These are phyloP conservation scores for Lophium mytilinum DNA, from an alignment of 495 filamentous ascomycete genomes.

Conservation along the genomic window DNA sequence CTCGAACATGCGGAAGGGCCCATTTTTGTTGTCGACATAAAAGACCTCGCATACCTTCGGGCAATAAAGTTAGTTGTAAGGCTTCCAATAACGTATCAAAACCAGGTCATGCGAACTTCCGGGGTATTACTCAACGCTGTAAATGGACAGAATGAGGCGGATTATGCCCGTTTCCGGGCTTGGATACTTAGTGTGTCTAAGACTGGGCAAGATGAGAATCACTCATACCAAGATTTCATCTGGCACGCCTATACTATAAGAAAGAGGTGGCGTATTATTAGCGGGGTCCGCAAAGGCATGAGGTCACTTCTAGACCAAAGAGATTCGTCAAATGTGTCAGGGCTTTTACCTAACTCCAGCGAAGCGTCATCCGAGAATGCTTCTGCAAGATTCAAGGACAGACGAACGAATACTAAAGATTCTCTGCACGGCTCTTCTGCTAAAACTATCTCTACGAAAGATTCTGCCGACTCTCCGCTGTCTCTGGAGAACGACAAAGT, in stretches of 20 bases:
- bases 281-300: not conserved
- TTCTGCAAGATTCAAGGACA: too few species aligned
- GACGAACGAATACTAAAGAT: too few species aligned
- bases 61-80: too few species aligned
- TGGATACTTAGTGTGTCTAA: not conserved
- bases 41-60: not conserved
- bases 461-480: too few species aligned
- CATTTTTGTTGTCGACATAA: not conserved
- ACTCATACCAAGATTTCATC: not conserved
- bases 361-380: too few species aligned
- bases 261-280: not conserved
- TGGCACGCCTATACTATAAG: not conserved
- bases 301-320: not conserved
- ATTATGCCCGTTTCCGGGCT: not conserved
- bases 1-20: not conserved
- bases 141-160: not conserved
- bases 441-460: too few species aligned
- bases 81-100: not conserved
- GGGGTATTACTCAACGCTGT: not conserved
- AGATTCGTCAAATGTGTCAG: too few species aligned
- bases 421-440: too few species aligned
- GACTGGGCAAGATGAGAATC: not conserved
- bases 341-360: too few species aligned
- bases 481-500: too few species aligned
- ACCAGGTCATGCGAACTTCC: not conserved